Evolutionary conservation across 306 rosid species (phyloP), one percentile per base, ranked within the genome.

Genomic region (Trichosanthes truncata): DNA sequence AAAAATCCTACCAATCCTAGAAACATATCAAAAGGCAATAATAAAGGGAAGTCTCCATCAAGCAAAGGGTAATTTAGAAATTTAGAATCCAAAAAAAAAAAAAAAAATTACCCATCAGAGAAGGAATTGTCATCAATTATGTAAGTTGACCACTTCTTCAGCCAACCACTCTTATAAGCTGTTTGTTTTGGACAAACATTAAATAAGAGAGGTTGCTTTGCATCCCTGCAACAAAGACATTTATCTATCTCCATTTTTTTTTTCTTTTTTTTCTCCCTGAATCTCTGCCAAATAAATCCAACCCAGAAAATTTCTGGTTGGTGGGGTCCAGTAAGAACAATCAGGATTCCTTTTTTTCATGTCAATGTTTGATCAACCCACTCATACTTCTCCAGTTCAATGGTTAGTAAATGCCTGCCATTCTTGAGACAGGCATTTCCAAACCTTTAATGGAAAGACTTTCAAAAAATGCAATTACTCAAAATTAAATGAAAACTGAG

Each of bases 101-200:
- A 38, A 18, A 26, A 36, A 48, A 56, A 40, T 78, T 87, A 83
- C 87, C 90, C 84, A 53, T 75, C 85, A 60, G 53, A 46, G 81
- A 65, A 85, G 92, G 89, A 84, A 82, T 78, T 65, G 53, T 79
- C 48, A 59, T 76, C 80, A 82, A 83, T 81, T 84, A 66, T 87
- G 85, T 51, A 81, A 56, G 90, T 89, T 90, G 97, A 91, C 90
- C 83, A 12, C 41, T 81, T 87, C 95, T 87, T 57, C 81, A 87
- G 23, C 89, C 89, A 84, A 81, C 88, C 14, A 90, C 88, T 81
- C 85, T 80, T 38, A 41, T 59, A 79, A 63, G 55, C 65, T 49
- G 78, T 82, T 81, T 62, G 67, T 53, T 84, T 65, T 79, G 79
- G 77, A 81, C 77, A 82, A 66, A 82, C 68, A 65, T 79, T 84